A percentile compares a stretch with the other conserved stretches of the same genome.
Evolutionary conservation across 1,284 basidiomycete species (phyloP).

Genomic region (Athelia psychrophila): DNA sequence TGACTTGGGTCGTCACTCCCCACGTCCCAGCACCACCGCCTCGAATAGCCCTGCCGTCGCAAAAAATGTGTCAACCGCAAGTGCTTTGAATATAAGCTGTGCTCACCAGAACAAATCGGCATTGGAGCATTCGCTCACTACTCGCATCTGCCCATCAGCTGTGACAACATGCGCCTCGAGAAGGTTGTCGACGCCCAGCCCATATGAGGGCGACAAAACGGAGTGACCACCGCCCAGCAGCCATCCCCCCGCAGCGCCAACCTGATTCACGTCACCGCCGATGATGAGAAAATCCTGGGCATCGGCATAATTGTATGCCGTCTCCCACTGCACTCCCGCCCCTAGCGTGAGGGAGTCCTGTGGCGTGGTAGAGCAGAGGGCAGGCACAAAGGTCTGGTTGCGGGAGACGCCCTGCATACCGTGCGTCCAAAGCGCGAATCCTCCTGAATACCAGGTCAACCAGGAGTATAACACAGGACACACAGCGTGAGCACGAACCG

Average conservation of each 20-base stretch:
- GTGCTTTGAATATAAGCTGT: conserved; percentile 44
- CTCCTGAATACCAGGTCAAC: not conserved
- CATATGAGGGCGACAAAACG: not conserved
- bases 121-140: conserved; percentile 33
- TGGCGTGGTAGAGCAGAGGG: conserved; percentile 18
- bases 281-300: conserved; percentile 30
- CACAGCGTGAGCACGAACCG: no score
- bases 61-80: conserved; percentile 33
- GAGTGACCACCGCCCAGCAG: not conserved
- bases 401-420: conserved; percentile 34
- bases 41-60: conserved; percentile 13
- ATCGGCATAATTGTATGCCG: conserved; percentile 36
- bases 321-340: conserved; percentile 43
- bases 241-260: conserved; percentile 38
- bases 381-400: conserved; percentile 27
- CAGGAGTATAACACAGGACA: not conserved
- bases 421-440: conserved; percentile 38
- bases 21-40: conserved; percentile 32
- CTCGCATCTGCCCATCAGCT: conserved; percentile 30
- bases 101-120: conserved; percentile 48
- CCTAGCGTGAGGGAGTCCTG: conserved; percentile 35
- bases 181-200: conserved; percentile 40
- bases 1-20: no score
- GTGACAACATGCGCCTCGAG: conserved; percentile 38
- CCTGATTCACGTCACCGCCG: conserved; percentile 32